These are phyloP conservation scores for Colletotrichum sp. DNA, from an alignment of 2,329 filamentous ascomycete genomes.

Conservation along the genomic window DNA sequence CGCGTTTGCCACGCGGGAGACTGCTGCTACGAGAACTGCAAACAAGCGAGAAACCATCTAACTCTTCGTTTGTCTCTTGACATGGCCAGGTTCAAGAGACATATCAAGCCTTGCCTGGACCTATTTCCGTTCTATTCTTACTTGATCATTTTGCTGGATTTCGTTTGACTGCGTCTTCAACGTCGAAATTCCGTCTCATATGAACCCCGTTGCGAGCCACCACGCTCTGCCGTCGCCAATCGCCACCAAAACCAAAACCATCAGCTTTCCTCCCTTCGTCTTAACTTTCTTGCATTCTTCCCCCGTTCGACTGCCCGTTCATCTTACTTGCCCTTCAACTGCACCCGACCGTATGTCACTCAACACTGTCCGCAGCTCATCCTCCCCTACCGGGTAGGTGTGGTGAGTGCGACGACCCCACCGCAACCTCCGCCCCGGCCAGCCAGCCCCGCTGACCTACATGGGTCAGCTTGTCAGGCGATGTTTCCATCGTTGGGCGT, in stretches of 20 bases:
- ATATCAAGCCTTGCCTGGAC: not conserved
- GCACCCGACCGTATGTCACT: not conserved
- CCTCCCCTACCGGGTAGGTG: not conserved
- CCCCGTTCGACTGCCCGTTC: not conserved
- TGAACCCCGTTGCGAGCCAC: not conserved
- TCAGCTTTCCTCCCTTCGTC: not conserved
- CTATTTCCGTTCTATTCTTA: fast-evolving
- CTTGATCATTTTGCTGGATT: fast-evolving
- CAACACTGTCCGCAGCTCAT: not conserved
- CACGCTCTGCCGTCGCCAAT: not conserved
- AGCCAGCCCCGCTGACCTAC: not conserved
- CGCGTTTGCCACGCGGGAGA: not conserved
- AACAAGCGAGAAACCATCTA: not conserved
- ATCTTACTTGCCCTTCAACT: not conserved
- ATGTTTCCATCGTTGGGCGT: not conserved
- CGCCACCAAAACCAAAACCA: not conserved
- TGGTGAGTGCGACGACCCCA: not conserved
- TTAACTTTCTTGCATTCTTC: not conserved
- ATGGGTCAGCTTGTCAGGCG: not conserved
- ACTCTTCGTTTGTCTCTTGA: not conserved
- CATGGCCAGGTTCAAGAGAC: not conserved
- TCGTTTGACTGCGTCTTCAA: not conserved
- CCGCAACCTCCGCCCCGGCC: not conserved
- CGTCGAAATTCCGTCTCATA: not conserved
- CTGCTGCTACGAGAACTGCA: not conserved